Base-by-base conservation (phyloP, 2,329 filamentous ascomycete genomes). In the Fusarium buxicola region DNA sequence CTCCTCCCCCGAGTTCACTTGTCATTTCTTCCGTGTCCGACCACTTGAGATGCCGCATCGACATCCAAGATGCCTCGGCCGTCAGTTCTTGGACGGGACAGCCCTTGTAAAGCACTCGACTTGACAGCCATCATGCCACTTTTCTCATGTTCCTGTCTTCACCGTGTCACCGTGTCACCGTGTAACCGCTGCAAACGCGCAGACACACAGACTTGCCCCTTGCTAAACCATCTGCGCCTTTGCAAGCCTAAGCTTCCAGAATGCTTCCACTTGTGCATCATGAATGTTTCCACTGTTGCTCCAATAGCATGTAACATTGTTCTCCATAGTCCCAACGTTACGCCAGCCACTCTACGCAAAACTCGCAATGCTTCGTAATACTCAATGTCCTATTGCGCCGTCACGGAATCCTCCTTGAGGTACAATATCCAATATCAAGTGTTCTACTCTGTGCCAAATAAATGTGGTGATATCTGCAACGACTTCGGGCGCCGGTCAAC, bases 401-500 rank as follows among this genome's bases (percentile, higher is more conserved):
- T 50, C 31, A 46, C 30, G 11, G 31, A 16, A 58, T 39, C 16
- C 18, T 11, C n/a, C 21, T 27, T 34, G 25, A 30, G 4, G 15
- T 13, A 24, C 11, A 45, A 30, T 56, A 16, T 59, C 49, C 53
- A 59, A 40, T 49, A 40, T 28, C 50, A 50, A 32, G 34, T 54
- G 21, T 61, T 63, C 34, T 61, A 58, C 64, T 66, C 16, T 58
- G 35, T 48, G 27, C 31, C 16, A 39, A n/a, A 46, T 55, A 65
- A 52, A 65, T 55, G 30, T 47, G 24, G 44, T 58, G 35, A 63
- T 59, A 68, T 56, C 56, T 64, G 40, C 49, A 60, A 53, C 57
- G 63, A 65, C 48, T 46, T 69, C 39, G 51, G 47, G 41, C 45
- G 58, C 45, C 53, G 50, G 31, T 28, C 55, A 43, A 36, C 36